Evolutionary conservation across 2,329 filamentous ascomycete genomes (phyloP), one percentile per base, ranked within the genome.

Genomic region (Claviceps sp.): DNA sequence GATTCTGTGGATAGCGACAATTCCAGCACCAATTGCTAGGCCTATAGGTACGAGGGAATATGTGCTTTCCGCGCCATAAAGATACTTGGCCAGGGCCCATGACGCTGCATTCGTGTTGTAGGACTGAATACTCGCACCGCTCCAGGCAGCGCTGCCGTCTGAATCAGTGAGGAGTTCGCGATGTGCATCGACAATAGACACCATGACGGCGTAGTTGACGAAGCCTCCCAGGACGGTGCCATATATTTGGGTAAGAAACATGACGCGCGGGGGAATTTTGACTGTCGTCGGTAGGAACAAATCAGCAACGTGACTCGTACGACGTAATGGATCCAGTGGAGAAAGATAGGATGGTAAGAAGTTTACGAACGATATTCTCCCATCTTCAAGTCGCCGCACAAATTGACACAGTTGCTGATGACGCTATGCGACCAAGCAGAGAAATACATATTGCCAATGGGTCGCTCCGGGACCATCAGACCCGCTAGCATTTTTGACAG

Each of bases 401-500:
- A 63, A 51, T 65, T 73, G 45, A 80, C 72, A 0, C 69, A 64
- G 48, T 76, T 76, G 2, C 52, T 13, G 48, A 81, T 78, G 48
- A 79, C 73, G 40, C 73, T 77, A 62, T 81, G 77, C 1, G 76
- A 79, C 76, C 76, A 80, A 11, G 72, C 72, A 7, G 76, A 73
- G 59, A 79, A 79, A 60, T 78, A 79, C 72, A 79, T 76, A 61
- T 79, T 79, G 2, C 74, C 76, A 4, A 79, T 57, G 0, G 76
- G 76, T 1, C 71, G 70, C 1, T 69, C 72, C 1, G 76, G 76
- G 2, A 78, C 56, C 53, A 75, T 62, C 3, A 77, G 64, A 49
- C 76, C 76, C 0, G 70, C 76, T 47, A 79, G 54, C 75, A 79
- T 76, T 56, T 79, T 78, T 20, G 75, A 79, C 41, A 81, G 54